These are phyloP conservation scores for Argentina anserina DNA, from an alignment of 306 rosid species.

Conservation along the genomic window DNA sequence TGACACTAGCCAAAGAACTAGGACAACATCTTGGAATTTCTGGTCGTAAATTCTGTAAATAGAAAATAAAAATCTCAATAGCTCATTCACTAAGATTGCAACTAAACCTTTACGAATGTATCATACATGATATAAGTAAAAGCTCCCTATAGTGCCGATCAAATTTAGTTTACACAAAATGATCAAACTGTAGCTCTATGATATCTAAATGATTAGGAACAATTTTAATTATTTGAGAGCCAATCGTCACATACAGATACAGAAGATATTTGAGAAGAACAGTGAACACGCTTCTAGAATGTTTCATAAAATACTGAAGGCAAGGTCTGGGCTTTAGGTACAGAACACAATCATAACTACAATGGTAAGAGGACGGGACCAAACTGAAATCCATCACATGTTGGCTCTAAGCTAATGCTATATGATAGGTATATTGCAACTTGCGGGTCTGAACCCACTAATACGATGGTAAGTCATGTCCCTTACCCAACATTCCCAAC, in stretches of 20 bases:
- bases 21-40: conserved; percentile 67
- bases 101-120: not conserved
- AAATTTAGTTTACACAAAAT: not conserved
- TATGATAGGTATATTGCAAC: not conserved
- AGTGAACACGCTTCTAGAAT: not conserved
- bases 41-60: conserved; percentile 62
- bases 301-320: not conserved
- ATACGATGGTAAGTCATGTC: not conserved
- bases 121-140: not conserved
- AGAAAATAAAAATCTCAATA: no score
- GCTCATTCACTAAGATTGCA: not conserved
- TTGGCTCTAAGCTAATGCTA: not conserved
- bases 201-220: not conserved
- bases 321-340: not conserved
- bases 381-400: not conserved
- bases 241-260: not conserved
- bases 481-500: not conserved
- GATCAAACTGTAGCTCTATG: not conserved
- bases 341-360: not conserved
- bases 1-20: conserved; percentile 42
- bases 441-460: not conserved
- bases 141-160: not conserved
- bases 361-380: not conserved
- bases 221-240: not conserved
- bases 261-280: not conserved